phyloP scores from a whole-genome alignment of 2,329 filamentous ascomycete species.

The Lachnellula subtilissima region DNA sequence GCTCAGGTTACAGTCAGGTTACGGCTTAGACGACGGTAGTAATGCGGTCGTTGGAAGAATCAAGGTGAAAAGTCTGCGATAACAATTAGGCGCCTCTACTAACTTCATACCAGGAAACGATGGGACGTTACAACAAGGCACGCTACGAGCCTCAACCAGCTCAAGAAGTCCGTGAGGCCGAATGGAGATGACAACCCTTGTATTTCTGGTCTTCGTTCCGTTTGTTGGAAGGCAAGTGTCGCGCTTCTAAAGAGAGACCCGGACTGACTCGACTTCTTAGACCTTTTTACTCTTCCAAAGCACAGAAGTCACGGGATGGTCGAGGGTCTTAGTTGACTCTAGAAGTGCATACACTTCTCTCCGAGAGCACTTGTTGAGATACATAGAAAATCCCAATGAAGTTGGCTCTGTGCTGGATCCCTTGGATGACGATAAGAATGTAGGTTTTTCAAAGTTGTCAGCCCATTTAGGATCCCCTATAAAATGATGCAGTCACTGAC shows the following conservation, averaged over 20 bases:
- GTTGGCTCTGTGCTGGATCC: slow-evolving; percentile 74
- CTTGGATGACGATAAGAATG: slow-evolving; percentile 70
- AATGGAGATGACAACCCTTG: slow-evolving; percentile 59
- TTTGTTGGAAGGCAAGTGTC: slow-evolving; percentile 78
- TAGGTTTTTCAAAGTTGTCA: slow-evolving; percentile 31
- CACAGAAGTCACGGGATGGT: slow-evolving; percentile 63
- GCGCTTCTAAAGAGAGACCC: background rate
- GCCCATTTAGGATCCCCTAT: slow-evolving; percentile 6
- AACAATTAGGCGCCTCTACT: slow-evolving; percentile 7
- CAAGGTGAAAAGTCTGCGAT: slow-evolving; percentile 38
- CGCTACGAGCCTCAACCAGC: slow-evolving; percentile 52
- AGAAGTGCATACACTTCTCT: slow-evolving; percentile 70
- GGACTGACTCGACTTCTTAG: slow-evolving; percentile 39
- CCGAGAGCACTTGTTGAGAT: slow-evolving; percentile 70
- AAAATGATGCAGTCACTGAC: slow-evolving; percentile 35
- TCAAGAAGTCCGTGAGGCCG: slow-evolving; percentile 60
- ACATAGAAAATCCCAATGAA: slow-evolving; percentile 79
- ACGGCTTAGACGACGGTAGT: slow-evolving; percentile 20
- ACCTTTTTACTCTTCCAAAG: slow-evolving; percentile 75
- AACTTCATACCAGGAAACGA: slow-evolving; percentile 49
- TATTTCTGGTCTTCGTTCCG: slow-evolving; percentile 69
- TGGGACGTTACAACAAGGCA: slow-evolving; percentile 62
- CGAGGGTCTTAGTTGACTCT: slow-evolving; percentile 58
- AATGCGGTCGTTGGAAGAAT: slow-evolving; percentile 52
- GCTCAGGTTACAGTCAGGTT: background rate